Base-by-base conservation (phyloP, 495 filamentous ascomycete species). In the Penicillium simplicissimum region DNA sequence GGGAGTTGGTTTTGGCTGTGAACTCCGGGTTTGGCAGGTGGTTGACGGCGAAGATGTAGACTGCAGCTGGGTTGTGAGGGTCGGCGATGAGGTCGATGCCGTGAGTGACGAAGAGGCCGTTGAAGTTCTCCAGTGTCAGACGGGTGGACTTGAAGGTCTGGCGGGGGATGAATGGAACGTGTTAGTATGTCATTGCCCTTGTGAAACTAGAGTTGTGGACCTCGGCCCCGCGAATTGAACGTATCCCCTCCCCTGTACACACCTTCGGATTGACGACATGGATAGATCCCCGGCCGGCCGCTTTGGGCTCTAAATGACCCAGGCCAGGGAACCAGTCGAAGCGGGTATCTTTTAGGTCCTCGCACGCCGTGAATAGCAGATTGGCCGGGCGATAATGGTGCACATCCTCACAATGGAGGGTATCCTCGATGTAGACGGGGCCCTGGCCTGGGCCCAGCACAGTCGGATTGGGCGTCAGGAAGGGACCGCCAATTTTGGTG, bases 31-130 rank as follows among this genome's bases (percentile, higher is more conserved):
- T 83, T 0, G 81, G 72, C 19, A 80, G 55, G 48, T 89, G 85
- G 59, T 89, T 89, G 48, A 88, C 68, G 8, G 81, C 85, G 57
- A 82, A 84, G 62, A 88, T 83, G 68, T 86, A 88, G 9, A 87
- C 81, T 0, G 84, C 79, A 28, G 69, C 59, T 1, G 71, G 57
- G 21, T 74, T 66, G 10, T 75, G 66, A 0, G 75, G 77, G 33
- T 85, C 79, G 0, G 65, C 69, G 40, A 85, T 77, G 5, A 89
- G 76, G 52, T 84, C 82, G 57, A 89, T 84, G 9, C 86, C 86
- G 60, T 88, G 86, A 0, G 85, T 85, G 8, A 83, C 63, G 49
- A 89, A 86, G 0, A 82, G 74, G 10, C 77, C 76, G 17, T 77
- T 51, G 63, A 87, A 88, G 63, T 82, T 76, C 11, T 80, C 70